Percentiles rank a stretch among this genome's conserved stretches.
Conservation (phyloP, 2,329 filamentous ascomycete species). For the Lomentospora prolificans region DNA sequence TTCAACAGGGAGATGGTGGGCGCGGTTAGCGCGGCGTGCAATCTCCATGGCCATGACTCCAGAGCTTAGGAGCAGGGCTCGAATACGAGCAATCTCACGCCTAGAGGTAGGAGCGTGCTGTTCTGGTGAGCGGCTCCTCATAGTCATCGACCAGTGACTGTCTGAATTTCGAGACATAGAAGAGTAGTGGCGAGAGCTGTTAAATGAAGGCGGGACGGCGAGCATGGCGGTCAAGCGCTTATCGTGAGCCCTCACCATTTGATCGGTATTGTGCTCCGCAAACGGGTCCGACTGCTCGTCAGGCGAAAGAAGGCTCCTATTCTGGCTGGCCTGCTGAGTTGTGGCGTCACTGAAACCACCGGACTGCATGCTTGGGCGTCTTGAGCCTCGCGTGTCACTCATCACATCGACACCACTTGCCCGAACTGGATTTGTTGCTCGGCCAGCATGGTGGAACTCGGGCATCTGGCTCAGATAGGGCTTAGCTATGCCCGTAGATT, state of each 20-base stretch:
- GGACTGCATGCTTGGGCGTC: not conserved
- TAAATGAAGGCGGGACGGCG: conserved; percentile 14
- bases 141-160: conserved; percentile 43
- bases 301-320: not conserved
- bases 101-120: conserved; percentile 38
- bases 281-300: not conserved
- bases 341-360: not conserved
- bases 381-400: not conserved
- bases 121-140: conserved; percentile 26
- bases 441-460: conserved; percentile 2
- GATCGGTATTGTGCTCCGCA: not conserved
- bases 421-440: not conserved
- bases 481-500: not conserved
- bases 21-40: conserved; percentile 47
- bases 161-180: conserved; percentile 9
- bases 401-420: not conserved
- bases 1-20: not conserved
- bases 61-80: conserved; percentile 66
- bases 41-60: conserved; percentile 89
- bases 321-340: not conserved
- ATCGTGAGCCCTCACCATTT: conserved; percentile 13
- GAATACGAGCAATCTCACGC: conserved; percentile 71
- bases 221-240: conserved; percentile 25
- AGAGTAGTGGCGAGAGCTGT: conserved; percentile 6
- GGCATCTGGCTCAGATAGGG: conserved; percentile 7